Percentiles rank a stretch among this genome's conserved stretches.
These are phyloP conservation scores for Parsonsia alboflavescens DNA, from an alignment of 257 asterid genomes.

Conservation along the genomic window DNA sequence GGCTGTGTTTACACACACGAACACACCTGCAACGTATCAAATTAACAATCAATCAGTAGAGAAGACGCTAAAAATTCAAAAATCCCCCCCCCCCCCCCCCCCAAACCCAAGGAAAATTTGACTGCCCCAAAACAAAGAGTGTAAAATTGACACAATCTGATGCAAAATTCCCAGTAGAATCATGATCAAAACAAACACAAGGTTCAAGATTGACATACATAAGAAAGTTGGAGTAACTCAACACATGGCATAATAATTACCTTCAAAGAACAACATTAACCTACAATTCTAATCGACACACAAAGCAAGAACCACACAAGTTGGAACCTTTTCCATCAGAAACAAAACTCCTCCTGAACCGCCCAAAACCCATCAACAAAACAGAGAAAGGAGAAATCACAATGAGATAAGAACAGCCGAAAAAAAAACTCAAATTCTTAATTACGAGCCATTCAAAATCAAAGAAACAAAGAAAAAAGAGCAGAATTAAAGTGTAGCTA, in stretches of 20 bases:
- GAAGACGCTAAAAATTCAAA: not conserved
- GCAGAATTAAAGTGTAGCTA: not conserved
- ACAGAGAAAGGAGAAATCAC: not conserved
- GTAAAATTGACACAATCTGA: not conserved
- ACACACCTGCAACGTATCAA: not conserved
- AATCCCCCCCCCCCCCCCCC: too few species aligned
- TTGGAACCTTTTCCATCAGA: not conserved
- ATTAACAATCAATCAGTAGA: not conserved
- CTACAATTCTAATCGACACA: not conserved
- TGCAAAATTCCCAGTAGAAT: not conserved
- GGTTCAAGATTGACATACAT: not conserved
- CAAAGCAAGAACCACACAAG: slow-evolving; percentile 2
- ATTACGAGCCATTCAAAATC: not conserved
- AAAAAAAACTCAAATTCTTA: not conserved
- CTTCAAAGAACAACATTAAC: not conserved
- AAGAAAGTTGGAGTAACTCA: not conserved
- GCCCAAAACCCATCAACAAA: slow-evolving; percentile 6
- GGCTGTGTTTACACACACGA: not conserved
- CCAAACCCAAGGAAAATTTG: not conserved
- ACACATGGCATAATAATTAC: not conserved
- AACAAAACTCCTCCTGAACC: not conserved
- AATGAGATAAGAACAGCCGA: not conserved
- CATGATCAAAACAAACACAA: not conserved
- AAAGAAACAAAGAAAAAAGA: not conserved
- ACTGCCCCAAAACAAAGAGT: not conserved